Percentiles rank a stretch among this genome's conserved stretches.
Conservation (phyloP, 257 asterid species). For the Marsdenia floribunda region DNA sequence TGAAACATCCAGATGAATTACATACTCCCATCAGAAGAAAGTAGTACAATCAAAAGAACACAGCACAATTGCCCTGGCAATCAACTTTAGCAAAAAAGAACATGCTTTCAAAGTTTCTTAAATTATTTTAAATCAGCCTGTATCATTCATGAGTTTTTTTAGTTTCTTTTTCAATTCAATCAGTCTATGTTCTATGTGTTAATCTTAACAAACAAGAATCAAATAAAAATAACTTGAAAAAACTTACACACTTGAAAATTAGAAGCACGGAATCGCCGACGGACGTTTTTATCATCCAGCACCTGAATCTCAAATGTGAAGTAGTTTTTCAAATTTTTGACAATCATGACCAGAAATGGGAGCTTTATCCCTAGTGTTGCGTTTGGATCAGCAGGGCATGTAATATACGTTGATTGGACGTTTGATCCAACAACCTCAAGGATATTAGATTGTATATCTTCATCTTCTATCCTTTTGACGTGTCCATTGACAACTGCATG, state of each 20-base stretch:
- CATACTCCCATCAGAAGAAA: background rate
- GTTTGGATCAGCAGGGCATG: conserved; percentile 95
- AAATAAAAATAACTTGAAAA: conserved; percentile 20
- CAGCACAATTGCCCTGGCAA: background rate
- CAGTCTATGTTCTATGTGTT: background rate
- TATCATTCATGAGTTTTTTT: background rate
- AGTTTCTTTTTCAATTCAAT: background rate
- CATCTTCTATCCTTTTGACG: conserved; percentile 80
- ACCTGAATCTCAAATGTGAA: conserved; percentile 95
- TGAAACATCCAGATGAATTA: background rate
- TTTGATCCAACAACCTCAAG: conserved; percentile 79
- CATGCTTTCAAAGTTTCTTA: background rate
- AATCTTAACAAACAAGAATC: background rate
- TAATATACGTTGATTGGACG: conserved; percentile 77
- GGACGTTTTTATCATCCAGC: conserved; percentile 97
- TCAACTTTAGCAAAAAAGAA: background rate
- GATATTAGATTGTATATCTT: conserved; percentile 89
- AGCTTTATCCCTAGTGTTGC: conserved; percentile 97
- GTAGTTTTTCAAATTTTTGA: conserved; percentile 81
- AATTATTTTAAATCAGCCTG: background rate
- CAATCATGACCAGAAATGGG: conserved; percentile 84
- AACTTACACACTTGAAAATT: conserved; percentile 98
- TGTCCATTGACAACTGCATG: conserved; percentile 79
- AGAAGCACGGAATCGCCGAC: conserved; percentile 95
- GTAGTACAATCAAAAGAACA: background rate